Evolutionary conservation across 2,329 filamentous ascomycete species (phyloP), one percentile per base, ranked within the genome.

Genomic region (Sporothrix pseudoabietina): DNA sequence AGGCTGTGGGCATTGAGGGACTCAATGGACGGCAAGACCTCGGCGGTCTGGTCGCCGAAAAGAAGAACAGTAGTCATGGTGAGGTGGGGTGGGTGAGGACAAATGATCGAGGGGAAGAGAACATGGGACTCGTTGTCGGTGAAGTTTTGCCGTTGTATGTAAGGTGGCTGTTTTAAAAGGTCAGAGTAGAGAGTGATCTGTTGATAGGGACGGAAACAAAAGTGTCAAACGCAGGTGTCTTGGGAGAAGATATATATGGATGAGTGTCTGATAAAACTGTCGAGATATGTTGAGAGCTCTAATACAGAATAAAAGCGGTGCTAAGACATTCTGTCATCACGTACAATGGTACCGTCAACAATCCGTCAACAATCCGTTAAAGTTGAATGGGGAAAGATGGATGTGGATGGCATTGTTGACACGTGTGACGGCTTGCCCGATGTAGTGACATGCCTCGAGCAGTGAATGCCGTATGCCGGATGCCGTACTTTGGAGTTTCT

Each of bases 1-100:
- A 66, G 39, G 22, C 39, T 47, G 35, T 66, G 39, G 4, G 39
- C 39, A 19, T 66, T 44, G 39, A 66, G 61, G n/a, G 22, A 30
- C 61, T 66, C 61, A n/a, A 66, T 66, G 39, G 61, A 66, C n/a
- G 61, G 61, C 22, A 47, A 39, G 39, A 71, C 39, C 69, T 71
- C 69, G 35, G 39, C 61, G 61, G 61, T 66, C 61, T 66, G 61
- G 39, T 66, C 61, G 61, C 61, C 61, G 22, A 66, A 66, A 14
- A 66, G 61, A 39, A 66, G 61, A 8, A 12, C 39, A 6, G 57
- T 61, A 19, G 61, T 47, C 61, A 66, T 66, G n/a, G 39, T 66
- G 32, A 10, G 35, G n/a, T 4, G 52, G 32, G 16, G 35, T 14
- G n/a, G 52, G 41, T 9, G n/a, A 22, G 16, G n/a, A 22, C 26